Evolutionary conservation across 257 asterid species (phyloP), one percentile per base, ranked within the genome.

Genomic region (Capsicum baccatum): DNA sequence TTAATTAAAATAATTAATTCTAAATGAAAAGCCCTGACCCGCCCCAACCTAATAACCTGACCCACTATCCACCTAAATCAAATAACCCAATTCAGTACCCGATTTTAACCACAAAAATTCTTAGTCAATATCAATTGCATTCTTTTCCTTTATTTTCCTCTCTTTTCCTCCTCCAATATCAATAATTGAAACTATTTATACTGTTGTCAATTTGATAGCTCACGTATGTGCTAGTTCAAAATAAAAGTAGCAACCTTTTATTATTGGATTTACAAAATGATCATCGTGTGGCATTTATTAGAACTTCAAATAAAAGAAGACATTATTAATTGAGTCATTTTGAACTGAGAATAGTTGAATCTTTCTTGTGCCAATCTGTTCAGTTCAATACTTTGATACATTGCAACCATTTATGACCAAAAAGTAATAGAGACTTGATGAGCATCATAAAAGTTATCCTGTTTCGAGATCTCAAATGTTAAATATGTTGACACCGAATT

Each of bases 401-500:
- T 52, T 10, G 9, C 11, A 44, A 70, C 54, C 37, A 42, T 42
- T 2, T 19, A 37, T 70, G 79, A 33, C 5, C 2, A 5, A 9
- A 26, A 26, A 26, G 26, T 26, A 44, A 44, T 42, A 44, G 57
- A 26, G 26, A 26, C 26, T 26, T 26, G 17, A 70, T 70, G 56
- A 9, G 17, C 57, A 70, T 44, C 56, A 17, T 44, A 9, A 70
- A 16, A 70, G 57, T 70, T 4, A 70, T 70, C 79, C 79, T 70
- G 79, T 35, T 70, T 70, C 44, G 16, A 70, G 79, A 11, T 19
- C 79, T 69, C 79, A 69, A 16, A 9, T 44, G 35, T 70, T 70
- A 44, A 17, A 70, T 70, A 57, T 19, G 9, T 63, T 16, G 14
- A 26, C 26, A 26, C 26, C 26, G 26, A 26, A 26, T 26, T 26